Base-by-base conservation (phyloP, 805 yeast genomes). In the Teunomyces pallodes region DNA sequence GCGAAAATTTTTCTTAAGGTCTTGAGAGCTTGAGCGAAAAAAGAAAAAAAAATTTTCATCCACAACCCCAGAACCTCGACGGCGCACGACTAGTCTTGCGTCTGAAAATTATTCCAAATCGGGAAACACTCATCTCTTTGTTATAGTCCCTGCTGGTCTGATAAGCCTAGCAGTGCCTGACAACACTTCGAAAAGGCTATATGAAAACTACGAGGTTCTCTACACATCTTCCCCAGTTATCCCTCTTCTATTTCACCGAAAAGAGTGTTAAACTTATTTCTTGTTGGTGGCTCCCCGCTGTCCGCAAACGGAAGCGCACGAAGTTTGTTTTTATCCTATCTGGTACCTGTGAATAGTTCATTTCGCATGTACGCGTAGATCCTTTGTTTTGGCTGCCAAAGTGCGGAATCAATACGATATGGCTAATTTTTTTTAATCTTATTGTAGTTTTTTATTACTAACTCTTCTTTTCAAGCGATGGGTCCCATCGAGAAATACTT, bases 311-410 rank as follows among this genome's bases (percentile, higher is more conserved):
- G 35, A 32, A 32, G 35, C 5, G 35, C 35, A 13, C 9, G 17
- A 32, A 32, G 9, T 16, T 32, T 32, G 35, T 32, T 32, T 32
- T 32, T 32, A 32, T 32, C 16, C 35, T 13, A 13, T 7, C 17
- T 5, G 35, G n/a, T 12, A 31, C 4, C 17, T 32, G 17, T 13
- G 14, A 32, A 13, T 13, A 32, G 35, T 32, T 14, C 10, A 13
- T 13, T 16, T 32, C 35, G 17, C 35, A 32, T 10, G 30, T 12
- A 38, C 41, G 30, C 41, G 41, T 38, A 38, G 30, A 38, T 24
- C 41, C 16, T 32, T 32, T 32, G 35, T 32, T 38, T 38, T 38
- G 41, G 41, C 41, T n/a, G 41, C 41, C 41, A 38, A 35, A 38
- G 14, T 38, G 14, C 16, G 41, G 35, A 17, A 32, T 38, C 24